phyloP scores from a whole-genome alignment of 2,329 filamentous ascomycete genomes.

The Colletotrichum lupini region DNA sequence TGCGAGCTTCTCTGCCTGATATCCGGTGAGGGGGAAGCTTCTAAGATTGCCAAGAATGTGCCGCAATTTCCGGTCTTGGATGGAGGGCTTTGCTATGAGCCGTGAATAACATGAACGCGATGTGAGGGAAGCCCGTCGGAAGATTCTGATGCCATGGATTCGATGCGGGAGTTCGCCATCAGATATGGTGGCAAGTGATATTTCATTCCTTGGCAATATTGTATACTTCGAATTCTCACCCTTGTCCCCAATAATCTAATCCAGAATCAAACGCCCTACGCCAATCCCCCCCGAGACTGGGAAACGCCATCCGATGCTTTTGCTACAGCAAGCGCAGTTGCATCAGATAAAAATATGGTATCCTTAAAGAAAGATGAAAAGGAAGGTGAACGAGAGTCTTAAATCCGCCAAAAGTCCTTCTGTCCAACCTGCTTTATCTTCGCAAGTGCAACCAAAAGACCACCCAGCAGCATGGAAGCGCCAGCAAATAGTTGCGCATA shows the following conservation, averaged over 20 bases:
- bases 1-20: background rate
- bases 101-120: background rate
- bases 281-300: too few relatives aligned
- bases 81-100: background rate
- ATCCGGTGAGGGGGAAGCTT: background rate
- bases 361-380: background rate
- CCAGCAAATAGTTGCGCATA: conserved; percentile 30
- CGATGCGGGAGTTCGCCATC: background rate
- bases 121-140: background rate
- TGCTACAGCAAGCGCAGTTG: background rate
- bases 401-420: conserved; percentile 13
- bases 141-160: background rate
- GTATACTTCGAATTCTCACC: background rate
- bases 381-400: background rate
- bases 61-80: background rate
- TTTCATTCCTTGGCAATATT: background rate
- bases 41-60: background rate
- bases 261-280: background rate
- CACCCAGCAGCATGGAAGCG: conserved; percentile 20
- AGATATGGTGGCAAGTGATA: background rate
- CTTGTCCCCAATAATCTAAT: background rate
- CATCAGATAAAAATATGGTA: too few relatives aligned
- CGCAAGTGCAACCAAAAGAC: conserved; percentile 21
- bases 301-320: background rate
- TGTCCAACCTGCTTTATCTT: conserved; percentile 32